phyloP scores from a whole-genome alignment of 805 yeast species.

The Starmera dryadoides region DNA sequence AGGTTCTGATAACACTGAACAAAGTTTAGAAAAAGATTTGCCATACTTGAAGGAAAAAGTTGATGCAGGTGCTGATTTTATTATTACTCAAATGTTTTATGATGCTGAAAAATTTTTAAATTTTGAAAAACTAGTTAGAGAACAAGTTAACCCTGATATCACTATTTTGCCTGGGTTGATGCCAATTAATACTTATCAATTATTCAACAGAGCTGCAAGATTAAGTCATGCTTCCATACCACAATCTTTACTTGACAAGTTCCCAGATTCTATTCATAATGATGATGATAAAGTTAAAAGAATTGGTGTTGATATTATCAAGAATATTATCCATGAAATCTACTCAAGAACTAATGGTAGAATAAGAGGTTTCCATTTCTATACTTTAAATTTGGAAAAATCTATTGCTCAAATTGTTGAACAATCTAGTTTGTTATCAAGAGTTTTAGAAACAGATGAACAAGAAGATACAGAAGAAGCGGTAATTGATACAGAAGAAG shows the following conservation, averaged over 20 bases:
- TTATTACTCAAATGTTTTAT: conserved; percentile 86
- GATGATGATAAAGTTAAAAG: conserved; percentile 79
- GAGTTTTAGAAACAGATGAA: conserved; percentile 38
- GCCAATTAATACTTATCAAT: conserved; percentile 82
- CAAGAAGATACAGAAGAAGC: conserved; percentile 26
- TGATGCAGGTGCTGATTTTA: conserved; percentile 91
- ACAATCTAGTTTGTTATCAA: conserved; percentile 44
- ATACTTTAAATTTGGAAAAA: conserved; percentile 86
- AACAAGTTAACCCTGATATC: conserved; percentile 32
- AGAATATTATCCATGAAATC: conserved; percentile 55
- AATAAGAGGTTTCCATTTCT: conserved; percentile 84
- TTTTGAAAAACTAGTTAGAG: conserved; percentile 50
- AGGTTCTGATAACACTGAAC: conserved; percentile 61
- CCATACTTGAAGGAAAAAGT: conserved; percentile 80
- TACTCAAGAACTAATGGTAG: conserved; percentile 45
- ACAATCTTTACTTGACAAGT: conserved; percentile 35
- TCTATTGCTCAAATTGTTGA: conserved; percentile 82
- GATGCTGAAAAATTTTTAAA: conserved; percentile 71
- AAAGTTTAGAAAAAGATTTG: conserved; percentile 61
- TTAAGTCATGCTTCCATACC: conserved; percentile 86
- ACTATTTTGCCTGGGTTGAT: conserved; percentile 81
- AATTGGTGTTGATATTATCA: conserved; percentile 71
- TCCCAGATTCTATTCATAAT: conserved; percentile 47
- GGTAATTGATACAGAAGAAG: conserved; percentile 19
- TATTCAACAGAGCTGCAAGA: conserved; percentile 83